Percentiles rank a stretch among this genome's conserved stretches.
Evolutionary conservation across 2,329 filamentous ascomycete species (phyloP).

Genomic region (Apiospora sp.): DNA sequence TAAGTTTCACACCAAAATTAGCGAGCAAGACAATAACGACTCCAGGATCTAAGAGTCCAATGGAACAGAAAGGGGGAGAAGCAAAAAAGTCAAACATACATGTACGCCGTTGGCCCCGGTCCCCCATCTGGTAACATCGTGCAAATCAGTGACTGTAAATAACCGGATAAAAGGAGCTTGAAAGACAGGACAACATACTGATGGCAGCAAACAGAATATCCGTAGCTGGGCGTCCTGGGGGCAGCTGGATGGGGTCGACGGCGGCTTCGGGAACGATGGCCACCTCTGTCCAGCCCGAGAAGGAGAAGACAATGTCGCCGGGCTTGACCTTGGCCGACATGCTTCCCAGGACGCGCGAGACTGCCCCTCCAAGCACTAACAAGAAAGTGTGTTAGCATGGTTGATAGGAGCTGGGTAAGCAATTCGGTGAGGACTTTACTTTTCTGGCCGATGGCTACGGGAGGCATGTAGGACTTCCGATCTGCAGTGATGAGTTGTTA

Average conservation of each 20-base stretch:
- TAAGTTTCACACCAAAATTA: background rate
- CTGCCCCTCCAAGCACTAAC: constrained; percentile 64
- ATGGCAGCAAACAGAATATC: constrained; percentile 51
- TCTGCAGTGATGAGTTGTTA: background rate
- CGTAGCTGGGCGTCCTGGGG: constrained; percentile 47
- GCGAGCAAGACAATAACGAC: background rate
- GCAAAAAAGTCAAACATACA: background rate
- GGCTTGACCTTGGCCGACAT: constrained; percentile 54
- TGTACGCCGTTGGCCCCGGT: background rate
- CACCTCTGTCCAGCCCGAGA: constrained; percentile 65
- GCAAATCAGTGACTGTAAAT: background rate
- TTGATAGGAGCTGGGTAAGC: background rate
- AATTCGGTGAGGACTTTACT: background rate
- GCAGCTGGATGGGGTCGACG: constrained; percentile 36
- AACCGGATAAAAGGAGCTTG: too few relatives aligned
- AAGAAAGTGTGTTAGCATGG: background rate
- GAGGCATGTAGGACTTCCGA: constrained; percentile 60
- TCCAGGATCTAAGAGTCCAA: background rate
- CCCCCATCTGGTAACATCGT: background rate
- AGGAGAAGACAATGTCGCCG: constrained; percentile 59
- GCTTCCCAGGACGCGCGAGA: constrained; percentile 60
- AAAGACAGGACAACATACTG: background rate
- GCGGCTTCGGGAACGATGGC: constrained; percentile 57
- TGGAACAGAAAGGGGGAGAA: background rate
- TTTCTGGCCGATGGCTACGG: constrained; percentile 63